Conservation (phyloP, 83 land plant species). For the Isoetes engelmannii region DNA sequence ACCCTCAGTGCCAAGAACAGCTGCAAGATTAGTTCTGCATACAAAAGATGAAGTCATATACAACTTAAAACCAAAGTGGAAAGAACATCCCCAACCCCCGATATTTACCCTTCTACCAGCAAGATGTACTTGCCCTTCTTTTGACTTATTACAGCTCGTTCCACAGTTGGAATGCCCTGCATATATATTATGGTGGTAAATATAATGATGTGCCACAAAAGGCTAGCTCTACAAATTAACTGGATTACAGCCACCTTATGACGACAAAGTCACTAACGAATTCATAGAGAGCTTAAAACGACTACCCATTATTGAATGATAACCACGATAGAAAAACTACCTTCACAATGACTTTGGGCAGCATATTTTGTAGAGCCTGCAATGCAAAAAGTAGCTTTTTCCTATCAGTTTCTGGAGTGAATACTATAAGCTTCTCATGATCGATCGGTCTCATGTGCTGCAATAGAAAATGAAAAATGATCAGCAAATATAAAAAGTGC, state of each 20-base stretch:
- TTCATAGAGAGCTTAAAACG: background rate
- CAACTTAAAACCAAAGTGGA: background rate
- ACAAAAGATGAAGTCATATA: background rate
- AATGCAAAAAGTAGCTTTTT: conserved; percentile 62
- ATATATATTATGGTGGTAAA: background rate
- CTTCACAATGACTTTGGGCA: conserved; percentile 75
- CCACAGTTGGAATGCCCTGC: conserved; percentile 84
- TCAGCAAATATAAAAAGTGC: background rate
- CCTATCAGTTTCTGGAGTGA: conserved; percentile 47
- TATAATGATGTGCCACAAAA: too few relatives aligned
- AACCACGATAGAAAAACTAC: conserved; percentile 22
- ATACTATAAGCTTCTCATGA: conserved; percentile 42
- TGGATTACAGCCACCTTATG: too few relatives aligned
- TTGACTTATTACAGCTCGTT: conserved; percentile 65
- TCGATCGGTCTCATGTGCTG: conserved; percentile 55
- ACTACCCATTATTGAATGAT: background rate
- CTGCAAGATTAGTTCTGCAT: conserved; percentile 69
- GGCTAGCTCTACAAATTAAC: too few relatives aligned
- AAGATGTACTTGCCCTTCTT: conserved; percentile 48
- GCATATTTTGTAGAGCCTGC: conserved; percentile 45
- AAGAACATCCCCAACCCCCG: background rate
- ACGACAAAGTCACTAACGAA: background rate
- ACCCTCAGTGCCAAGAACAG: conserved; percentile 84
- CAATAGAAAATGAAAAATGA: background rate
- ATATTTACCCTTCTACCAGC: conserved; percentile 77